Evolutionary conservation across 441 rosid genomes (phyloP).

Genomic region (Flueggea neowawraea): DNA sequence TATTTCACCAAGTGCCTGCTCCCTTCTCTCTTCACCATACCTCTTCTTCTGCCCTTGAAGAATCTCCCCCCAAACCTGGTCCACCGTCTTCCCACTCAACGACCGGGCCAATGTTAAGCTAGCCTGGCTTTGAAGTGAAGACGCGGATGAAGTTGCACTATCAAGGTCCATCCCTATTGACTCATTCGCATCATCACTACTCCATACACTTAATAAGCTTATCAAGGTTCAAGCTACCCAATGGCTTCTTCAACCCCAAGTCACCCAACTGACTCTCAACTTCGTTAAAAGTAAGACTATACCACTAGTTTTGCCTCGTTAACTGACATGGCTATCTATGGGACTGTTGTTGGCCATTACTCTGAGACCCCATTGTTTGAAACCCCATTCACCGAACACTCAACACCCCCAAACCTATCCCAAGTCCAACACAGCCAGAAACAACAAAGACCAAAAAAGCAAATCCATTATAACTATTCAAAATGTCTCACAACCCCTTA

Average conservation of each 20-base stretch:
- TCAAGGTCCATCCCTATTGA: conserved; percentile 35
- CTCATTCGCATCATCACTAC: conserved; percentile 22
- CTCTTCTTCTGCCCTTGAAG: conserved; percentile 36
- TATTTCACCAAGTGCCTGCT: conserved; percentile 75
- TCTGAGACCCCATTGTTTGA: conserved; percentile 49
- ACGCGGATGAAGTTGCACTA: conserved; percentile 19
- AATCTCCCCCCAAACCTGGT: conserved; percentile 78
- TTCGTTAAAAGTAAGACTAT: conserved; percentile 65
- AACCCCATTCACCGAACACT: conserved; percentile 42
- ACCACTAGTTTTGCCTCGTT: conserved; percentile 49
- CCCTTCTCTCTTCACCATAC: conserved; percentile 34
- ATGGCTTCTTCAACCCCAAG: conserved; percentile 45
- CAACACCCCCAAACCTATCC: neutral
- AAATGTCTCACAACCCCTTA: too few species aligned
- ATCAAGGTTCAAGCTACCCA: conserved; percentile 72
- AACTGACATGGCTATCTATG: conserved; percentile 27
- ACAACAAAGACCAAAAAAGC: too few species aligned
- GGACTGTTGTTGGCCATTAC: conserved; percentile 36
- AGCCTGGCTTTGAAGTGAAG: conserved; percentile 45
- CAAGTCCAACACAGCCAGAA: too few species aligned
- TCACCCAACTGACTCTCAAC: conserved; percentile 65
- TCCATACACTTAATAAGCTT: conserved; percentile 69
- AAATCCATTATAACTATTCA: too few species aligned
- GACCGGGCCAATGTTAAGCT: conserved; percentile 49
- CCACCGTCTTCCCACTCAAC: conserved; percentile 70